Percentiles rank a stretch among this genome's conserved stretches.
These are phyloP conservation scores for Theobroma cacao DNA, from an alignment of 345 rosid species.

Conservation along the genomic window DNA sequence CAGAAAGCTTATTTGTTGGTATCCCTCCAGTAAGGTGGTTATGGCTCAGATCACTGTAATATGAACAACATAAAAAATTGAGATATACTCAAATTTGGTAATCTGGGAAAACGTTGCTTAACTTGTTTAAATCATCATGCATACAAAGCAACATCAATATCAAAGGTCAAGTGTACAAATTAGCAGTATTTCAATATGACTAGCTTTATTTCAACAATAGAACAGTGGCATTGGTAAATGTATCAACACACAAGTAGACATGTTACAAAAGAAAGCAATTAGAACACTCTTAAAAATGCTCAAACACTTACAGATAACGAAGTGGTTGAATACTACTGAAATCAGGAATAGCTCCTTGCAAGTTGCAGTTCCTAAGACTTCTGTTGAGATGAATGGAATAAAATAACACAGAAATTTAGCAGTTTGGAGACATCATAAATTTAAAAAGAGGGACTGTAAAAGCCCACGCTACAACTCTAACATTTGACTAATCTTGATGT, in stretches of 20 bases:
- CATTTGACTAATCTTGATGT: neutral
- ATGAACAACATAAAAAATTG: conserved; percentile 5
- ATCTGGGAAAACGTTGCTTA: neutral
- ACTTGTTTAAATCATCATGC: neutral
- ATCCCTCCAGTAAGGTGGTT: conserved; percentile 44
- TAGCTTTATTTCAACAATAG: neutral
- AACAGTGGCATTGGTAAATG: neutral
- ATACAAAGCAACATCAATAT: neutral
- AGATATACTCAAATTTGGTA: neutral
- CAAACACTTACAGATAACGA: conserved; percentile 39
- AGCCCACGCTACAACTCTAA: neutral
- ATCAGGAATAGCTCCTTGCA: conserved; percentile 53
- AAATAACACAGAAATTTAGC: neutral
- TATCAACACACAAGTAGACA: neutral
- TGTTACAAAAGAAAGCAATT: neutral
- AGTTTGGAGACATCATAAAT: neutral
- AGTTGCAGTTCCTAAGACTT: conserved; percentile 55
- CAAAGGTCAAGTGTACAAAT: neutral
- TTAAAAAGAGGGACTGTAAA: neutral
- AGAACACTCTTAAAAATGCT: neutral
- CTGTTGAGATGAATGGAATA: conserved; percentile 17
- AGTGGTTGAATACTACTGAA: conserved; percentile 34
- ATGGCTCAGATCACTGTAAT: conserved; percentile 45
- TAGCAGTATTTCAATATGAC: neutral
- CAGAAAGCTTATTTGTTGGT: conserved; percentile 45